Evolutionary conservation across 2,329 filamentous ascomycete genomes (phyloP).

Genomic region (Penicillium sp.): DNA sequence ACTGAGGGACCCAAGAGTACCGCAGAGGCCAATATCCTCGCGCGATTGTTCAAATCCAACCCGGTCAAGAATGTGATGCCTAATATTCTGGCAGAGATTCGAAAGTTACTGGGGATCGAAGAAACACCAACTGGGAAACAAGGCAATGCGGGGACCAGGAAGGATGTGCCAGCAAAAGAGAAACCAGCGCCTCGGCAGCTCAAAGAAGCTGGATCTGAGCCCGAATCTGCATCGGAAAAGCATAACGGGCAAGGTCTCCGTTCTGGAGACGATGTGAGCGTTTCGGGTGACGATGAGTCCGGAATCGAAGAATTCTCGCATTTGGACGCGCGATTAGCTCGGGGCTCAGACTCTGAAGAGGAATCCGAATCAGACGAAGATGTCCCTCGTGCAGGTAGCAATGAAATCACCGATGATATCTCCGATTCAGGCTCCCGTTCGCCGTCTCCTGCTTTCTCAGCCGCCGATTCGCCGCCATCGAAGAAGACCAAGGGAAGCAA

Average conservation of each 20-base stretch:
- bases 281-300: conserved; percentile 27
- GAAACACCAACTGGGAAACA: conserved; percentile 21
- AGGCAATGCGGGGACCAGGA: conserved; percentile 10
- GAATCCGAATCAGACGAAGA: conserved; percentile 28
- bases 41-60: conserved; percentile 58
- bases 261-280: conserved; percentile 11
- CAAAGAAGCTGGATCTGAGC: conserved; percentile 12
- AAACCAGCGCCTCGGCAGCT: conserved; percentile 3
- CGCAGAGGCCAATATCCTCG: conserved; percentile 57
- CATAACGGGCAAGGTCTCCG: conserved; percentile 9
- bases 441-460: conserved; percentile 28
- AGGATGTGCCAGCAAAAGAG: conserved; percentile 9
- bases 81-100: conserved; percentile 44
- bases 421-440: conserved; percentile 40
- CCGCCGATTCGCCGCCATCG: conserved; percentile 17
- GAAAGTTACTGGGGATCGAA: conserved; percentile 38
- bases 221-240: conserved; percentile 5
- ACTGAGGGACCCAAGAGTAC: conserved; percentile 42
- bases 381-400: conserved; percentile 10
- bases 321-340: conserved; percentile 37
- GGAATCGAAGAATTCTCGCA: conserved; percentile 31
- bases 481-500: conserved; percentile 28
- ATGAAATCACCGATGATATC: conserved; percentile 25
- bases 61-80: conserved; percentile 56
- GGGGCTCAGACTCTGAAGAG: conserved; percentile 25